Conservation (phyloP, 257 asterid species). For the Salvia rosmarinus region DNA sequence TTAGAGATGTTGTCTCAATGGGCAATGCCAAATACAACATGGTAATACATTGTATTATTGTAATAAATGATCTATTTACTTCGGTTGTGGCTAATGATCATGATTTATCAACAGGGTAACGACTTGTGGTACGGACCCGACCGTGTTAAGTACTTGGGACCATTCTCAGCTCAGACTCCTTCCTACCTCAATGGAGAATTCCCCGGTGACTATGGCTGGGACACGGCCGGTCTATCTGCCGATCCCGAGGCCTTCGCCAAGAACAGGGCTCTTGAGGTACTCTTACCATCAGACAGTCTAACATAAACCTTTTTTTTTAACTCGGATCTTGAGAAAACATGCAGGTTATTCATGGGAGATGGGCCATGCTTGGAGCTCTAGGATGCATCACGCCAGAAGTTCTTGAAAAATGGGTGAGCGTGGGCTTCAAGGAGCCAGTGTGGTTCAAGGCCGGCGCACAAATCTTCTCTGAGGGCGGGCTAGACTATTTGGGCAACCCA, state of each 20-base stretch:
- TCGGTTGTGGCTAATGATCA: slow-evolving; percentile 3
- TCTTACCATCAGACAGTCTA: not conserved
- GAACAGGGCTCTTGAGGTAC: slow-evolving; percentile 85
- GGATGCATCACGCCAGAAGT: slow-evolving; percentile 84
- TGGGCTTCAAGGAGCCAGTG: slow-evolving; percentile 73
- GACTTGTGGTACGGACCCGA: slow-evolving; percentile 89
- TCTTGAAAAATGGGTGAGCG: slow-evolving; percentile 59
- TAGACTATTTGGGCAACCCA: slow-evolving; percentile 81
- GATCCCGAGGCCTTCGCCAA: slow-evolving; percentile 87
- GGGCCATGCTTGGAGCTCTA: slow-evolving; percentile 82
- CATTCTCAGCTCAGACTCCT: slow-evolving; percentile 88
- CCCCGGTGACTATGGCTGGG: slow-evolving; percentile 94
- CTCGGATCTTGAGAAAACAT: not conserved
- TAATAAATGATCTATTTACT: not conserved
- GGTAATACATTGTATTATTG: slow-evolving; percentile 36
- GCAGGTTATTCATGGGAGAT: slow-evolving; percentile 75
- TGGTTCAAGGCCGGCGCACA: slow-evolving; percentile 91
- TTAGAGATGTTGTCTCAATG: slow-evolving; percentile 63
- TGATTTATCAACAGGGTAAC: slow-evolving; percentile 43
- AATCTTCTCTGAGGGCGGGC: slow-evolving; percentile 76
- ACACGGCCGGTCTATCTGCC: slow-evolving; percentile 85
- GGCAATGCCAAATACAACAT: slow-evolving; percentile 63
- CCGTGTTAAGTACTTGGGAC: slow-evolving; percentile 85
- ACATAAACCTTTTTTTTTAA: not conserved
- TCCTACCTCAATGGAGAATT: slow-evolving; percentile 83